phyloP scores from a whole-genome alignment of 768 basidiomycete genomes.

The Trametes cubensis region DNA sequence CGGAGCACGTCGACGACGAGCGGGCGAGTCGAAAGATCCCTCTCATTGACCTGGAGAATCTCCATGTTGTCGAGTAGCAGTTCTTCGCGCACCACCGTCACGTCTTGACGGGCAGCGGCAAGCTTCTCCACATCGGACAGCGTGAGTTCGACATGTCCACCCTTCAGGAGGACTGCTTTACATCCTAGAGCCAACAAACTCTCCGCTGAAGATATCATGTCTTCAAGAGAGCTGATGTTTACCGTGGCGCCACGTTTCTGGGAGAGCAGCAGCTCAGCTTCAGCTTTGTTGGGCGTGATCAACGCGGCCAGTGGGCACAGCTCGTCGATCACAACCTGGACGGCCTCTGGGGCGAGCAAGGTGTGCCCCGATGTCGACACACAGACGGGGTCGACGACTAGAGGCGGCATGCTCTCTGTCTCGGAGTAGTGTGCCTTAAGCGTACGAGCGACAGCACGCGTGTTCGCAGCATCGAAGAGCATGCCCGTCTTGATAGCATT shows the following conservation, averaged over 20 bases:
- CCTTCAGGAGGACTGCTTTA: slow-evolving; percentile 75
- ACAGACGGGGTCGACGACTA: slow-evolving; percentile 89
- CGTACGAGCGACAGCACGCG: slow-evolving; percentile 51
- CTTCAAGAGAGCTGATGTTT: slow-evolving; percentile 49
- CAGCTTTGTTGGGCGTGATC: slow-evolving; percentile 85
- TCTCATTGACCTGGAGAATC: slow-evolving; percentile 47
- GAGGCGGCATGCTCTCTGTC: slow-evolving; percentile 42
- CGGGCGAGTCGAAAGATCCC: slow-evolving; percentile 23
- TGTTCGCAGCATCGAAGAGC: slow-evolving; percentile 66
- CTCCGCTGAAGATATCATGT: slow-evolving; percentile 62
- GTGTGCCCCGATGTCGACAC: slow-evolving; percentile 89
- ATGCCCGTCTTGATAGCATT: slow-evolving; percentile 88
- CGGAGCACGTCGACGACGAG: slow-evolving; percentile 71
- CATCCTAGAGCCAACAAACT: slow-evolving; percentile 52
- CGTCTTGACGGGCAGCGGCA: slow-evolving; percentile 30
- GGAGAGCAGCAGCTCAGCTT: slow-evolving; percentile 71
- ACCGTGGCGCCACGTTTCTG: slow-evolving; percentile 26
- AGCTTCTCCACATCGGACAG: slow-evolving; percentile 48
- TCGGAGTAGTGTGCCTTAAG: slow-evolving; percentile 47
- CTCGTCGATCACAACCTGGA: slow-evolving; percentile 58
- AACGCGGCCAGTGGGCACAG: slow-evolving; percentile 72
- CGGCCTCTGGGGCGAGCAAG: slow-evolving; percentile 67
- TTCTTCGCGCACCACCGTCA: slow-evolving; percentile 48
- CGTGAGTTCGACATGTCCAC: slow-evolving; percentile 68
- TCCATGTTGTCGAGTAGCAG: slow-evolving; percentile 62